Base-by-base conservation (phyloP, 2,329 filamentous ascomycete species). In the Myriosclerotinia curreyana region DNA sequence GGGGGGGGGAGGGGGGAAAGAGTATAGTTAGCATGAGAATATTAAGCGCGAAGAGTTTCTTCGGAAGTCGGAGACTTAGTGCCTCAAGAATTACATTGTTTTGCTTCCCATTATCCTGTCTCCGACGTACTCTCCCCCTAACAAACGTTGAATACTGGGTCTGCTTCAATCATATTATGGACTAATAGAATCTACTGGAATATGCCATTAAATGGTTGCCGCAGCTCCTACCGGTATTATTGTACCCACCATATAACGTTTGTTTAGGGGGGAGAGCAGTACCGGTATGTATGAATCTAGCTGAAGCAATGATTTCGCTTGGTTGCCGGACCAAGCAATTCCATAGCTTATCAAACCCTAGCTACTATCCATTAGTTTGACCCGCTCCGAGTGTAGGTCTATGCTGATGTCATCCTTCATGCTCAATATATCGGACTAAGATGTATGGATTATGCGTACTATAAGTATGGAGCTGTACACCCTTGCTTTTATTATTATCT, bases 381-480 rank as follows among this genome's bases (percentile, higher is more conserved):
- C n/a, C 40, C 58, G 38, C 34, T 53, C 46, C 22, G 31, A 53
- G 53, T n/a, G 22, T 34, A 28, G 34, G 34, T 60, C 49, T 48
- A 60, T 38, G 58, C 54, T 59, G 48, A n/a, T 49, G 17, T 22
- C 53, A 56, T 44, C 31, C 42, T 48, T 59, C 28, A 59, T 59
- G 55, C 42, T 42, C 44, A 48, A 48, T 49, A 7, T 36, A 34
- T 48, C 55, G 55, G 54, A 59, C 48, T 59, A 25, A 25, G 3
- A 48, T 59, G 31, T 59, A 34, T 48, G 15, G 42, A 48, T 36
- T 36, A 48, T 59, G 42, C n/a, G 17, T 49, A 59, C 12, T 59
- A 38, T 5, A 59, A 58, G 36, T 22, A 59, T 46, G 14, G 55
- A 36, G 42, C 55, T 59, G 22, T 14, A 38, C 28, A 31, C 28